Evolutionary conservation across 1,284 basidiomycete species (phyloP), one percentile per base, ranked within the genome.

Genomic region (Heterobasidion occidentale): DNA sequence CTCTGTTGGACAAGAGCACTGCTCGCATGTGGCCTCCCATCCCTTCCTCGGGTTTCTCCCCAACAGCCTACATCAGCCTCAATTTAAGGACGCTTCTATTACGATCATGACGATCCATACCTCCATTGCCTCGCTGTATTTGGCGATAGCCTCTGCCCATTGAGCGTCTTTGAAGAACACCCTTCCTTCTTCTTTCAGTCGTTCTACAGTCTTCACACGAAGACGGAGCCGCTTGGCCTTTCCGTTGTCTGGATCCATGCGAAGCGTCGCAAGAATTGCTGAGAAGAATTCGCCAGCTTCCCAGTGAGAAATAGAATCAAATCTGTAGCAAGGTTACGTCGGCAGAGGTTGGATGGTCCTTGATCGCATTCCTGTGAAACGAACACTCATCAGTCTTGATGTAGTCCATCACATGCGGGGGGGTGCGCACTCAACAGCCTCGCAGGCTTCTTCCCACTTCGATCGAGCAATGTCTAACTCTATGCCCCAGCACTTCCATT

Each of bases 401-500:
- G n/a, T 14, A 51, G 46, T n/a, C 54, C 46, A 3, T 55, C 46
- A n/a, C 42, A 8, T 7, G 56, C 38, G 36, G 15, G 27, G 5
- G 1, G 27, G 27, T 2, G 52, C 62, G 17, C 44, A 64, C 63
- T 61, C 56, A 1, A 58, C 56, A 8, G 35, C 27, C 12, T 45
- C 50, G 11, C 48, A 47, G 3, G 59, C 63, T 6, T 42, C 50
- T 2, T 57, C 58, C 63, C 61, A 61, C 2, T 51, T 34, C n/a
- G 57, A 46, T 27, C 63, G 58, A 9, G 56, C 61, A 9, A 64
- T 52, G 2, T 44, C 46, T 36, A 61, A 42, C 50, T 59, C 60
- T 19, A 64, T 54, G 7, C 55, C 59, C 62, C 61, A 63, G 50
- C 63, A 63, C 9, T 56, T 58, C 9, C 63, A 53, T 35, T 57